Evolutionary conservation across 345 rosid genomes (phyloP), one percentile per base, ranked within the genome.

Genomic region (Salix dunnii): DNA sequence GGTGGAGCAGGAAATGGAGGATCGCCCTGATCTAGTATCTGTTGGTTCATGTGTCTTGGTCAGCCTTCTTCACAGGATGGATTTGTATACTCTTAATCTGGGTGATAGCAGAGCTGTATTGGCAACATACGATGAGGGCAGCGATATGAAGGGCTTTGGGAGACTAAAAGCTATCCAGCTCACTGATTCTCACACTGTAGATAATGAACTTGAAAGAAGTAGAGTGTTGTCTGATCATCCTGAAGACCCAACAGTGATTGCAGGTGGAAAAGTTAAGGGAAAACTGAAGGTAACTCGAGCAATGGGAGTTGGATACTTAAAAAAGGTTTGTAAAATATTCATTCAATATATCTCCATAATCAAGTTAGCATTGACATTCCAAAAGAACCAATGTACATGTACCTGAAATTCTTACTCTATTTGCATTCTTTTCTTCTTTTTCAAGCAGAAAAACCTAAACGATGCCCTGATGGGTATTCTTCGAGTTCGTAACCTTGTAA

Each of bases 1-100:
- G 99, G 96, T 96, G 70, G 99, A 96, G 86, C 97, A 91, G 86
- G 98, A 96, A 86, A 96, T 92, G 99, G 97, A 93, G 68, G 96
- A 91, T 7, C 96, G 99, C 42, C 99, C 97, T 72, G 99, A 96
- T 76, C 79, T 96, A 77, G 99, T 96, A 72, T 96, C 99, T 1
- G 89, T 96, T 18, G 99, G 99, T 43, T 93, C 94, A 53, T 96
- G 99, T 76, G 98, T 93, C 77, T 71, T 96, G 83, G 90, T 93
- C 78, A 89, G 88, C 84, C 91, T 96, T 68, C 96, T 93, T 67
- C 87, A 89, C 33, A 93, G 97, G 67, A 82, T 89, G 35, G 87
- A 92, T 87, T 83, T 96, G 71, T 93, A 92, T 74, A 82, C 92
- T 2, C 86, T 96, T 70, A 92, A 90, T 82, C 84, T 96, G 36